Base-by-base conservation (phyloP, 2,329 filamentous ascomycete genomes). In the Fusarium odoratissimum region DNA sequence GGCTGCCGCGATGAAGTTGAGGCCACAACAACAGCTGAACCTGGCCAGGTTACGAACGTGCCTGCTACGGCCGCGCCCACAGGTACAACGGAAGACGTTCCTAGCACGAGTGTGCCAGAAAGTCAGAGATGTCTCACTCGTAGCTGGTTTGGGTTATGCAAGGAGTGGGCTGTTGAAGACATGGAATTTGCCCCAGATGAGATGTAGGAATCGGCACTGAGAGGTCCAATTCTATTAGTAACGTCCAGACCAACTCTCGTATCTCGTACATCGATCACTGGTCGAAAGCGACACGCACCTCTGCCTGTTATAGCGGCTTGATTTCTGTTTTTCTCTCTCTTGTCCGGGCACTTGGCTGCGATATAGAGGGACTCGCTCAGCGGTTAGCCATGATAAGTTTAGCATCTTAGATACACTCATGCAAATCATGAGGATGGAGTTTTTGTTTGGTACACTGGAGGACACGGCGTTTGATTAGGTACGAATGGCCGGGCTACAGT, bases 1-100 rank as follows among this genome's bases (percentile, higher is more conserved):
- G 88, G 88, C 8, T 90, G 89, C 73, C 79, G 82, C 61, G 88
- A 90, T 71, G 71, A 81, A 14, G 77, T 77, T 46, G 54, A 82
- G 4, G 79, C 78, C 14, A 76, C 79, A 23, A 76, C 72, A 51
- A 74, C 40, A 28, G 49, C 71, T 83, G 87, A 76, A 61, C 80
- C 82, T 6, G 78, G 79, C 28, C 75, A 76, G 31, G 55, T 74
- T 4, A 76, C 80, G 3, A 61, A 68, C 6, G 78, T 78, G 16
- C 69, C 76, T 2, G 78, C 80, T 40, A 80, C 80, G 5, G 70
- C 76, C n/a, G 74, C 76, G 10, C 78, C 83, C 8, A 80, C 80
- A 4, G 68, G 73, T 7, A 76, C 77, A 7, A 72, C 80, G 7
- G 77, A 80, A 5, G 58, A 78, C 5, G 72, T 73, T 9, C 69